Evolutionary conservation across 306 rosid genomes (phyloP), one percentile per base, ranked within the genome.

Genomic region (Prunus campanulata): DNA sequence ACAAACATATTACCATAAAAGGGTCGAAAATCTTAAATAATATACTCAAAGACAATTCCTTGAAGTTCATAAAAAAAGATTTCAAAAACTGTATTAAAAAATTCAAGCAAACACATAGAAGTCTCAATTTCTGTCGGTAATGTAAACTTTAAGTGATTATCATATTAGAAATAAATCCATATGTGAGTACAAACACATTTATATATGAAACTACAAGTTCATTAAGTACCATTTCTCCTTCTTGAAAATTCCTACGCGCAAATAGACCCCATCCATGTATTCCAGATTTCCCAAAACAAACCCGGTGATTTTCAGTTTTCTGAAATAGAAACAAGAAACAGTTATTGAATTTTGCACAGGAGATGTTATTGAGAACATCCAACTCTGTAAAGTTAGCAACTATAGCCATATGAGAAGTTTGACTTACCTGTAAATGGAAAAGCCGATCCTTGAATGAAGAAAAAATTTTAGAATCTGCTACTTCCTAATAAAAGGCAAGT

Each of bases 231-330:
- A 95, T 95, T 73, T 95, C 97, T 78, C 99, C 99, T 86, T 92
- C 99, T 86, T 90, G 96, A 72, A 95, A 81, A 86, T 91, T 86
- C 74, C 81, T 86, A 24, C 97, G 90, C 12, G 99, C 97, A 91
- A 95, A 95, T 76, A 95, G 96, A 69, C 99, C 99, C 99, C 99
- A 95, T 84, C 99, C 97, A 88, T 95, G 99, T 85, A 95, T 95
- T 39, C 97, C 97, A 25, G 99, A 95, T 82, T 92, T 95, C 72
- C 99, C 97, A n/a, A 88, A 92, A 92, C 97, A 87, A 78, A 95
- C 83, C 67, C 92, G 86, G 76, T 71, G 84, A 64, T 75, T 88
- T 82, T 95, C 99, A 69, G 83, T 90, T 89, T 79, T 89, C 99
- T 95, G 91, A 55, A 82, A 66, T 72, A 75, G 85, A 50, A 79